Evolutionary conservation across 306 rosid species (phyloP).

Genomic region (Carpinus viminea): DNA sequence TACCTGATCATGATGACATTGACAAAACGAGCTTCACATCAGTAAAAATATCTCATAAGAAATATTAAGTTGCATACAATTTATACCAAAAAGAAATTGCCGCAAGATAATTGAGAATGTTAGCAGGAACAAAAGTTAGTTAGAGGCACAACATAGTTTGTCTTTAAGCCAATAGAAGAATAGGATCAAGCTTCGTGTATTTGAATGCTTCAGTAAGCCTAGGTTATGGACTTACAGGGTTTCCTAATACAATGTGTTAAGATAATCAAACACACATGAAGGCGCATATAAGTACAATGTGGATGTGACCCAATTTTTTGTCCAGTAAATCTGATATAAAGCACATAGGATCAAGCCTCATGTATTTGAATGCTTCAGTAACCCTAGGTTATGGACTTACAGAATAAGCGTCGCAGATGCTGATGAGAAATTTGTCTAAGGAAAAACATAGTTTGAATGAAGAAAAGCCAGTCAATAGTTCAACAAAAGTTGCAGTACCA

Average conservation of each 20-base stretch:
- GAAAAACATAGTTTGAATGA: background rate
- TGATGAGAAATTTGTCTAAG: background rate
- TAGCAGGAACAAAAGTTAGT: background rate
- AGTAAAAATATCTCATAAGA: conserved; percentile 24
- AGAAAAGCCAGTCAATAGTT: background rate
- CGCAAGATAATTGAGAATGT: background rate
- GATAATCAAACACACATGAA: background rate
- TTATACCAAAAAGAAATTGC: conserved; percentile 1
- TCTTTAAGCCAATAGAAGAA: background rate
- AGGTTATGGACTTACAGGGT: background rate
- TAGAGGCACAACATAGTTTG: background rate
- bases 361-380: no score
- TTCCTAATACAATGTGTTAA: background rate
- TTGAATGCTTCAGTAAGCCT: conserved; percentile 2
- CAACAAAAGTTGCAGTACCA: background rate
- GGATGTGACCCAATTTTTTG: background rate
- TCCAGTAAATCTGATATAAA: background rate
- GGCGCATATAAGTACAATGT: background rate
- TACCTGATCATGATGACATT: no score
- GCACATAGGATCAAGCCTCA: no score
- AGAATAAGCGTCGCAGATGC: background rate
- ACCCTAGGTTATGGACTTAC: no score
- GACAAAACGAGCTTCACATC: conserved; percentile 29
- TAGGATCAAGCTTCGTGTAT: background rate
- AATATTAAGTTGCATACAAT: conserved; percentile 4